Conservation (phyloP, 768 basidiomycete species). For the Exidia glandulosa region DNA sequence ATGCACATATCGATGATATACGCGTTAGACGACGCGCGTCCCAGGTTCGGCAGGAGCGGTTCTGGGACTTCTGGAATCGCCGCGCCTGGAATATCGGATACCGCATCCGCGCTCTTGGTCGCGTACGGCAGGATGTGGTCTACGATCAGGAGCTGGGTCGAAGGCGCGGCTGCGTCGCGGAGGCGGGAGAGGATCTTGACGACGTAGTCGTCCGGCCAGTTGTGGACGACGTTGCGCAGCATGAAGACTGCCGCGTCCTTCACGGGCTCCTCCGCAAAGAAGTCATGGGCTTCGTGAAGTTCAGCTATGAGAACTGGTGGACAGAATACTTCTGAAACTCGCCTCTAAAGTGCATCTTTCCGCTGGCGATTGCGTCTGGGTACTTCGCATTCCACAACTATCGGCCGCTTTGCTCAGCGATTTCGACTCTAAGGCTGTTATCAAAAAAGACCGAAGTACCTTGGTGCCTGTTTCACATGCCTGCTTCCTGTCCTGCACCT, state of each 20-base stretch:
- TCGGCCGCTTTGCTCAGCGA: neutral
- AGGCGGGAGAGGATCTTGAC: conserved; percentile 35
- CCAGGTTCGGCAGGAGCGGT: conserved; percentile 62
- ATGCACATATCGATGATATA: conserved; percentile 10
- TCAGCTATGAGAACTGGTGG: neutral
- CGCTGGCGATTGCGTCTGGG: neutral
- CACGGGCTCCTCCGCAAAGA: conserved; percentile 13
- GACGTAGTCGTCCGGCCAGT: conserved; percentile 40
- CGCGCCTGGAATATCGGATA: conserved; percentile 36
- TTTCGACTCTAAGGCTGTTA: conserved; percentile 16
- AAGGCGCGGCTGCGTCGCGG: conserved; percentile 26
- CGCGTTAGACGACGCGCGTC: conserved; percentile 15
- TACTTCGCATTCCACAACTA: neutral
- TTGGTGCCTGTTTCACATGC: conserved; percentile 4
- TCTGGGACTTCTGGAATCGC: conserved; percentile 31
- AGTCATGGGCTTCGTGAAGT: neutral
- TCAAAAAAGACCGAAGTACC: conserved; percentile 20
- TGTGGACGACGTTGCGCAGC: conserved; percentile 2
- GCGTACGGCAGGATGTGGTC: conserved; percentile 63
- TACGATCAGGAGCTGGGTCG: conserved; percentile 55
- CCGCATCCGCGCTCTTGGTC: conserved; percentile 36
- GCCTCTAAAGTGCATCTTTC: neutral
- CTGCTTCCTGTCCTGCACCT: conserved; percentile 22
- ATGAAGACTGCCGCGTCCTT: conserved; percentile 18
- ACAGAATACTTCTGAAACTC: neutral